Percentiles rank a stretch among this genome's conserved stretches.
Conservation (phyloP, 2,329 filamentous ascomycete species). For the Fusarium keratoplasticum region DNA sequence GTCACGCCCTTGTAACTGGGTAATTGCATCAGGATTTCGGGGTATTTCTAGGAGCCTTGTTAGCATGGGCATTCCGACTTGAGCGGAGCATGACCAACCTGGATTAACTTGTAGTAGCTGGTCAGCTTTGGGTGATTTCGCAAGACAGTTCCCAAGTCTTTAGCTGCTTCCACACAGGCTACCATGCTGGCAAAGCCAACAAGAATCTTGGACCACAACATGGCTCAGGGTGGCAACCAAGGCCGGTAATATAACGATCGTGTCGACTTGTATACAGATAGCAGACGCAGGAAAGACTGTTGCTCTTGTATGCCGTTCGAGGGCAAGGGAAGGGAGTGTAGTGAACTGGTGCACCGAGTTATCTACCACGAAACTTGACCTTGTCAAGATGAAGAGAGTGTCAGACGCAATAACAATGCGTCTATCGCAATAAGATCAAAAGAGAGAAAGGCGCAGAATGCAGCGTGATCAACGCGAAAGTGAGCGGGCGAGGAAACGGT, state of each 20-base stretch:
- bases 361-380: neutral
- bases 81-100: constrained; percentile 44
- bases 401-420: neutral
- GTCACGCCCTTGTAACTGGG: constrained; percentile 59
- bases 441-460: constrained; percentile 1
- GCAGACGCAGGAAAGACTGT: neutral
- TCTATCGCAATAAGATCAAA: constrained; percentile 11
- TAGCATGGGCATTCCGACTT: neutral
- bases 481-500: constrained; percentile 1
- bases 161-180: constrained; percentile 25
- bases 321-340: neutral
- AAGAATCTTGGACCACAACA: constrained; percentile 34
- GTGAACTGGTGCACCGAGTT: neutral
- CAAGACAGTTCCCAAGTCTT: constrained; percentile 55
- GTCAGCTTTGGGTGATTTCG: constrained; percentile 55
- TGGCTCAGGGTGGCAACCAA: neutral
- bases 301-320: neutral
- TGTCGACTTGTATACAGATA: neutral
- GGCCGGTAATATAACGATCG: neutral
- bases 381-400: neutral
- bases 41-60: constrained; percentile 54
- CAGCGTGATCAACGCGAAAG: constrained; percentile 20
- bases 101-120: constrained; percentile 57
- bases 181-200: constrained; percentile 40
- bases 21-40: constrained; percentile 57